Conservation (phyloP, 2,329 filamentous ascomycete genomes). For the Claviceps digitariae region DNA sequence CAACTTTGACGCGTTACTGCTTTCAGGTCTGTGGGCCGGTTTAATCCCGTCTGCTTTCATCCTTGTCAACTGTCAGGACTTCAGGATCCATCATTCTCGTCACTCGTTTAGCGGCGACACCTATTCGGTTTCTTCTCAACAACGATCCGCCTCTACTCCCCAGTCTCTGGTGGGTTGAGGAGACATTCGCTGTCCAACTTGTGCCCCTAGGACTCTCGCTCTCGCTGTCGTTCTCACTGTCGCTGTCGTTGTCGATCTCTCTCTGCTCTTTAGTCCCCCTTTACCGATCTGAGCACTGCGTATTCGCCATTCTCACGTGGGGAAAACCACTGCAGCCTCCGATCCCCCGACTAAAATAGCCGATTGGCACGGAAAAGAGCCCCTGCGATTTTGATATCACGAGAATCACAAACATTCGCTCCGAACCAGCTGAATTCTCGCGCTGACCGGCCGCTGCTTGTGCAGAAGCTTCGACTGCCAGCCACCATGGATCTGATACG, state of each 20-base stretch:
- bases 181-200: background rate
- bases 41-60: background rate
- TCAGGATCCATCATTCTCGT: background rate
- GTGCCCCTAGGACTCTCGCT: background rate
- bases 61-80: background rate
- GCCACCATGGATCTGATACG: constrained; percentile 44
- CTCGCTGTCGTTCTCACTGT: background rate
- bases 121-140: background rate
- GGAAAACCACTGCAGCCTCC: background rate
- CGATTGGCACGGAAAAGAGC: background rate
- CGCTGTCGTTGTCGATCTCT: background rate
- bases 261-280: background rate
- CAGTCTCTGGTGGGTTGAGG: background rate
- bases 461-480: constrained; percentile 3
- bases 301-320: background rate
- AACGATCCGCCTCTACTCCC: background rate
- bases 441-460: background rate
- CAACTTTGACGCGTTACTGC: constrained; percentile 1
- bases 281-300: background rate
- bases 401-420: background rate
- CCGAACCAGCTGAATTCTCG: background rate
- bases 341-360: background rate
- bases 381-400: background rate
- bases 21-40: background rate
- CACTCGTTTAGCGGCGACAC: constrained; percentile 2